Evolutionary conservation across 2,329 filamentous ascomycete genomes (phyloP), one percentile per base, ranked within the genome.

Genomic region (Trichoderma oligosporum): DNA sequence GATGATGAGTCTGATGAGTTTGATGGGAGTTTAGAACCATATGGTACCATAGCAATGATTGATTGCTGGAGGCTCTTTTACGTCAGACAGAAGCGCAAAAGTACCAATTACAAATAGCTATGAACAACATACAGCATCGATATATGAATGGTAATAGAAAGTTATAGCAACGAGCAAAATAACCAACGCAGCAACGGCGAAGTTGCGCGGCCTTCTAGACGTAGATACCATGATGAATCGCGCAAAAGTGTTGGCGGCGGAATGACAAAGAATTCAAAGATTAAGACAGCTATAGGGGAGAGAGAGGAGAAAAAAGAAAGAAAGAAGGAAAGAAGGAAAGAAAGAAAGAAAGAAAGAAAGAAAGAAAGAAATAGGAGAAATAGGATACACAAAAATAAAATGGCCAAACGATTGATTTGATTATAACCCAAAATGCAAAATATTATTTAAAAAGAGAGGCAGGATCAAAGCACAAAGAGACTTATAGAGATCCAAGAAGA

Each of bases 41-140:
- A 18, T 6, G 41, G 48, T 9, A 54, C 4, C 25, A 52, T 29
- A 18, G 49, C 49, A 49, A 58, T 42, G 35, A 58, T 25, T 16
- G 14, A 27, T 27, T 54, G 48, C 56, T 59, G 16, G 18, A 14
- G 14, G 31, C 11, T 11, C 5, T 24, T 20, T 31, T 11, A 31
- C 2, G 42, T 55, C 41, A 55, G 24, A 31, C 11, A 22, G n/a
- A 31, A 38, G 24, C 47, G 22, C 11, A 4, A 3, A n/a, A 9
- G 4, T 7, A 33, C n/a, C n/a, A n/a, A n/a, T n/a, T n/a, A n/a
- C n/a, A n/a, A n/a, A n/a, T n/a, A n/a, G n/a, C n/a, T n/a, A n/a
- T n/a, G 35, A 14, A n/a, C 11, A 7, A 57, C 61, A 22, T 62
- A 62, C 61, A 46, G 46, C 24, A 39, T 61, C 56, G 7, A 53